Evolutionary conservation across 1,139 yeast species (phyloP), one percentile per base, ranked within the genome.

Genomic region (Candida mesenterica): DNA sequence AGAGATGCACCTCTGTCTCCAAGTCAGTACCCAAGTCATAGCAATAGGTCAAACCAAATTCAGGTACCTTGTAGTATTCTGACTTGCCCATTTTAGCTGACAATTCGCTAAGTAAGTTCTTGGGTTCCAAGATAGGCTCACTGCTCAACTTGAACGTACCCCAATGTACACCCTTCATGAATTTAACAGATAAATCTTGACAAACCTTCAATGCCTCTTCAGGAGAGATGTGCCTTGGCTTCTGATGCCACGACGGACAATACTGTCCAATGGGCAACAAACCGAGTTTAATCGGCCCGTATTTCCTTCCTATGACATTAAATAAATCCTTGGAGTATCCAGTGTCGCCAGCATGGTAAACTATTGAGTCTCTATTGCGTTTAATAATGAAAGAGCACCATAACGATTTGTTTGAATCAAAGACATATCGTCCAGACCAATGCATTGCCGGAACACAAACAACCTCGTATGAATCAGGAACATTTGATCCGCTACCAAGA

Each of bases 361-460:
- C 64, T 1, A 88, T 55, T 0, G 96, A 85, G 48, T 76, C 68
- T 0, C 80, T 82, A 46, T 85, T 75, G 39, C 78, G 74, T 35
- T 78, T 65, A 8, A 90, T 57, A 43, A 90, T 55, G 52, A 82
- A 90, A 0, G 96, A 87, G 47, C 95, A 85, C 97, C 97, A 90
- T 33, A 90, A 62, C 0, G 95, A 77, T 23, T 68, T 65, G 57
- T 90, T 90, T 2, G 95, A 76, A 55, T 90, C 97, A 18, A 81
- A 54, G 19, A 90, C 60, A 31, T 76, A 75, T 29, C 96, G 61
- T 0, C 97, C 97, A 1, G 95, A 85, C 97, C 97, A 90, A 60
- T 90, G 97, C 97, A 90, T 90, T 0, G 97, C 88, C 0, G 97
- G 97, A 0, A 94, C 76, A 59, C 97, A 87, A 1, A 87, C 89